phyloP scores from a whole-genome alignment of 164 flowering plant species.

The Dillenia suffruticosa region DNA sequence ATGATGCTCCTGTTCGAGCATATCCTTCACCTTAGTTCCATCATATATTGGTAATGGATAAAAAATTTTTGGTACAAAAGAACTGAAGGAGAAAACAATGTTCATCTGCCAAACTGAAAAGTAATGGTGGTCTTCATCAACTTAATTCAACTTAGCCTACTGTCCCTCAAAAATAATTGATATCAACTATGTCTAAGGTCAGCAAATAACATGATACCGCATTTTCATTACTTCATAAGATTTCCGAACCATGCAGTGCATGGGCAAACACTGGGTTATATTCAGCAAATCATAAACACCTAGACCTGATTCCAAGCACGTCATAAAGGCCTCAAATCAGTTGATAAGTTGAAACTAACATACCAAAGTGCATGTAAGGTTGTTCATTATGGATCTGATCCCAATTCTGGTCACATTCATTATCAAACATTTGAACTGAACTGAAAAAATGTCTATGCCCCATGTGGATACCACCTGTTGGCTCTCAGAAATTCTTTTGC shows the following conservation, averaged over 20 bases:
- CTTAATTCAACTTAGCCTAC: too few relatives aligned
- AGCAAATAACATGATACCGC: too few relatives aligned
- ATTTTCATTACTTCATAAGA: not conserved
- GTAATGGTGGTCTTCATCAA: too few relatives aligned
- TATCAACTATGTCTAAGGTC: too few relatives aligned
- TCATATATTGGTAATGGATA: too few relatives aligned
- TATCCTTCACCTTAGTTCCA: not conserved
- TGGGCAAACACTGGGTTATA: too few relatives aligned
- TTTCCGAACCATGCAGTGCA: too few relatives aligned
- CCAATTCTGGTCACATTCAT: constrained; percentile 45
- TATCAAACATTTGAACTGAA: constrained; percentile 43
- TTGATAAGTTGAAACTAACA: not conserved
- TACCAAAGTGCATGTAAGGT: constrained; percentile 43
- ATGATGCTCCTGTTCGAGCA: not conserved
- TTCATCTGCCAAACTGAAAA: too few relatives aligned
- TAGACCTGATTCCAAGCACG: not conserved
- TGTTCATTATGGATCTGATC: constrained; percentile 38
- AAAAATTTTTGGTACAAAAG: too few relatives aligned
- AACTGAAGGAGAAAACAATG: too few relatives aligned
- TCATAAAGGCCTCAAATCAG: not conserved
- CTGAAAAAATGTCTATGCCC: constrained; percentile 52
- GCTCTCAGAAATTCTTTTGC: not conserved
- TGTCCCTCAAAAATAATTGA: too few relatives aligned
- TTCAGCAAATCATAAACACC: not conserved
- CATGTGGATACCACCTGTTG: constrained; percentile 28